phyloP scores from a whole-genome alignment of 2,329 filamentous ascomycete species.

The Fusarium sp. region DNA sequence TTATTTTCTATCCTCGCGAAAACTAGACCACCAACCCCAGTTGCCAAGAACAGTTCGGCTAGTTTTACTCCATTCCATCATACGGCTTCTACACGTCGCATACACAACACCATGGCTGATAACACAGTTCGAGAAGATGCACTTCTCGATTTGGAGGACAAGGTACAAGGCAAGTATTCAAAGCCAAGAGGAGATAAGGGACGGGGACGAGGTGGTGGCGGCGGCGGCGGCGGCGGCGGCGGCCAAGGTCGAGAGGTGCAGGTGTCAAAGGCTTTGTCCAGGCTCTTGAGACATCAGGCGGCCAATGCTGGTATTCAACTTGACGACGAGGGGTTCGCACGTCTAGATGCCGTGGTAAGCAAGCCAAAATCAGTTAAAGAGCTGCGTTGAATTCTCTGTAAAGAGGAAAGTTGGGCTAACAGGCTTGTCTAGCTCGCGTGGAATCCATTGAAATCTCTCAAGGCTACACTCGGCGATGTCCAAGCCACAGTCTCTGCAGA shows the following conservation, averaged over 20 bases:
- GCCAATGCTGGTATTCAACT: constrained; percentile 66
- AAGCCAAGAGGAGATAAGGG: constrained; percentile 38
- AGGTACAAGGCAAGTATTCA: constrained; percentile 34
- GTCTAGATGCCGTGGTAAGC: constrained; percentile 69
- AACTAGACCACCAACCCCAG: background rate
- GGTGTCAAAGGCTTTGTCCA: constrained; percentile 66
- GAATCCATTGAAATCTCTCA: constrained; percentile 71
- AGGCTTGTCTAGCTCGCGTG: constrained; percentile 59
- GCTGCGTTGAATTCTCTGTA: background rate
- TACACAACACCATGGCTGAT: constrained; percentile 33
- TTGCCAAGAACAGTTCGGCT: background rate
- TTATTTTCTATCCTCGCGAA: background rate
- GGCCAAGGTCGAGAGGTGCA: constrained; percentile 57
- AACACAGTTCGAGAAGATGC: constrained; percentile 14
- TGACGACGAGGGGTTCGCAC: constrained; percentile 69
- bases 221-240: constrained; percentile 48
- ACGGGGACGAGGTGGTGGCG: constrained; percentile 45
- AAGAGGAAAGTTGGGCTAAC: constrained; percentile 1
- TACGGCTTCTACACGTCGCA: background rate
- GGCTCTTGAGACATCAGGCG: constrained; percentile 67
- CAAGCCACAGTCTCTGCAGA: constrained; percentile 75
- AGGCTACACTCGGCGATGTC: constrained; percentile 81
- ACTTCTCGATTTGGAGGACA: constrained; percentile 43
- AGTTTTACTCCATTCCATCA: background rate
- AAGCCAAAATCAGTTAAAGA: background rate